Evolutionary conservation across 2,329 filamentous ascomycete species (phyloP), one percentile per base, ranked within the genome.

Genomic region (Dothideomycetes sp.): DNA sequence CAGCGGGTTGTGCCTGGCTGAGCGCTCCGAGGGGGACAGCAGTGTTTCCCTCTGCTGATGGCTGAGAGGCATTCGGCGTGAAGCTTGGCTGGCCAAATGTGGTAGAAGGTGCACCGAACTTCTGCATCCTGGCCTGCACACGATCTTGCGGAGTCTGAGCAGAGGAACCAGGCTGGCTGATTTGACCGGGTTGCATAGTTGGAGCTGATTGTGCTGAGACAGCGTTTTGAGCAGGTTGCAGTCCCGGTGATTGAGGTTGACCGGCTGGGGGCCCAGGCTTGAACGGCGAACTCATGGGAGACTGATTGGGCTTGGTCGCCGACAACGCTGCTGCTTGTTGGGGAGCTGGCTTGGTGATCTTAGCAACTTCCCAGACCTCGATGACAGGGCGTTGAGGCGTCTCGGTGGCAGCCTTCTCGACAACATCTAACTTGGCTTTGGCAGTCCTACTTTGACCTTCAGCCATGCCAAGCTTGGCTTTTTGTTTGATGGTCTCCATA

Each of bases 281-380:
- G 46, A 51, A 19, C 49, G 54, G 44, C 17, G 31, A 42, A 20
- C 40, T 42, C 32, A 34, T 34, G 16, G 38, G 40, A 24, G 40
- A 31, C 13, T 42, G 40, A 8, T 50, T 45, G 28, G 56, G 47
- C 15, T 47, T 50, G 25, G 47, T 46, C 24, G 32, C 32, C n/a
- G n/a, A n/a, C n/a, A n/a, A n/a, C 16, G 27, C 18, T 8, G 43
- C 33, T 8, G 48, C 20, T 30, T 38, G 24, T 9, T 50, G 42
- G 11, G 49, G 52, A 28, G 55, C 43, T 30, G 56, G 49, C 37
- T 58, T 53, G 15, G 77, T 73, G 39, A 64, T 68, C 62, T 89
- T 88, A 0, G 82, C 87, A 40, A 84, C 66, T 48, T 82, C 78
- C 84, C 85, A 95, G 0, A 95, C 88, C 60, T 95, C 87, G 8